Percentiles rank a stretch among this genome's conserved stretches.
Conservation (phyloP, 768 basidiomycete species). For the Boletus insuetus region DNA sequence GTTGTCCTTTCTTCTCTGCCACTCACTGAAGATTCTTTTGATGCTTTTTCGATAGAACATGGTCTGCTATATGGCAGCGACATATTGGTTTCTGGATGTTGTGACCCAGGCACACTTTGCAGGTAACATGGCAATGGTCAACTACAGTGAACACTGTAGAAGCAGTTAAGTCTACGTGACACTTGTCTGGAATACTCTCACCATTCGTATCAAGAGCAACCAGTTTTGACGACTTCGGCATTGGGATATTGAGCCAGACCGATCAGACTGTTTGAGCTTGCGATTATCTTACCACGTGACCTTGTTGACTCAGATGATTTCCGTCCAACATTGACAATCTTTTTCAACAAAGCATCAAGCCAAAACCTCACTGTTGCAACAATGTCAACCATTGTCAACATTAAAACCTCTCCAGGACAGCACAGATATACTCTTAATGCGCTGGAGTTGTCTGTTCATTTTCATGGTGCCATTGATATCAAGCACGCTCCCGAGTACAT, state of each 20-base stretch:
- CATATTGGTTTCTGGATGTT: not conserved
- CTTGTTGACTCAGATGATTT: not conserved
- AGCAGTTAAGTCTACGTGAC: not conserved
- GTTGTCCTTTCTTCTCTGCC: not conserved
- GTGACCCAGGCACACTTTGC: not conserved
- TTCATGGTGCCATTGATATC: not conserved
- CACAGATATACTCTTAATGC: not conserved
- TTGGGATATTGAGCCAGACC: not conserved
- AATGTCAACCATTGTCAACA: not conserved
- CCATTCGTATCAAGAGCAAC: not conserved
- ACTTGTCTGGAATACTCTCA: not conserved
- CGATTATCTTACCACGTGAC: too few species aligned
- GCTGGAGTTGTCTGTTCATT: not conserved
- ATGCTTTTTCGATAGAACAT: slow-evolving; percentile 5
- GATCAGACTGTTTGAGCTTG: too few species aligned
- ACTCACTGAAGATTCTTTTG: not conserved
- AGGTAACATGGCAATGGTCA: not conserved
- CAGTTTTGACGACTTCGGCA: not conserved
- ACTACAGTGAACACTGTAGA: not conserved
- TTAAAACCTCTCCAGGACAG: not conserved
- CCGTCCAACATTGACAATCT: not conserved
- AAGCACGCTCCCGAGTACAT: not conserved
- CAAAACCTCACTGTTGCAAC: not conserved
- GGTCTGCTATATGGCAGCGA: not conserved
- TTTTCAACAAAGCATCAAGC: not conserved